phyloP scores from a whole-genome alignment of 1,284 basidiomycete species.

The Filobasidium uniguttulatum region DNA sequence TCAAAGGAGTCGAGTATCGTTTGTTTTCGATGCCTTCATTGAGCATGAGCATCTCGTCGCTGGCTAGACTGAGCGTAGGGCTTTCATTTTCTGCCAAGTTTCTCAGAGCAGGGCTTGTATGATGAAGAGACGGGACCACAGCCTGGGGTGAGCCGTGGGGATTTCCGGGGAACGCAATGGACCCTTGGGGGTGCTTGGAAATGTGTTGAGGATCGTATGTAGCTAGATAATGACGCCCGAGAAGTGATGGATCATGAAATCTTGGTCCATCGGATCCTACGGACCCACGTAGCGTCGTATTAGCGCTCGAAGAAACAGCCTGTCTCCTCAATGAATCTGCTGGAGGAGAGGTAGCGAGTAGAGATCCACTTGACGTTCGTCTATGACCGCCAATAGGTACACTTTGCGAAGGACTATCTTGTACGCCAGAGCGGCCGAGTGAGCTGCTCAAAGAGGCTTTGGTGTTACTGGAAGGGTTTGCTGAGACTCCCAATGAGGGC shows the following conservation, averaged over 20 bases:
- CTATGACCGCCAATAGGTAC: no score
- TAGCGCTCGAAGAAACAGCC: slow-evolving; percentile 3
- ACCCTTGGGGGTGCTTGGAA: slow-evolving; percentile 12
- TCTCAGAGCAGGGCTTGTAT: slow-evolving; percentile 1
- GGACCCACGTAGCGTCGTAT: background rate
- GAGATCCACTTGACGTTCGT: no score
- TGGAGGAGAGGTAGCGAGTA: slow-evolving; percentile 4
- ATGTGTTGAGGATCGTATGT: slow-evolving; percentile 13
- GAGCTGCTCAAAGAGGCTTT: slow-evolving; percentile 3
- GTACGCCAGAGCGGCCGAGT: no score
- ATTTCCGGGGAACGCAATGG: slow-evolving; percentile 8
- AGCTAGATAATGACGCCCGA: slow-evolving; percentile 15
- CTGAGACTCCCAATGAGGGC: slow-evolving; percentile 4
- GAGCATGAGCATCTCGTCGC: slow-evolving; percentile 13
- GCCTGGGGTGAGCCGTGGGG: background rate
- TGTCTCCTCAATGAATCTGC: slow-evolving; percentile 6
- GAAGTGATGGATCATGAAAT: slow-evolving; percentile 7
- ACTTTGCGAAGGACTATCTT: no score
- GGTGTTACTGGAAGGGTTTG: background rate
- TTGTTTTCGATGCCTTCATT: slow-evolving; percentile 3
- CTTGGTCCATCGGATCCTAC: background rate
- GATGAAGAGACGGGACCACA: background rate
- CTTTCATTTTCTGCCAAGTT: slow-evolving; percentile 7
- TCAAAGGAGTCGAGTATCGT: background rate
- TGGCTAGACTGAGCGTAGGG: slow-evolving; percentile 15